Conservation (phyloP, 768 basidiomycete genomes). For the Rhodotorula graminis region DNA sequence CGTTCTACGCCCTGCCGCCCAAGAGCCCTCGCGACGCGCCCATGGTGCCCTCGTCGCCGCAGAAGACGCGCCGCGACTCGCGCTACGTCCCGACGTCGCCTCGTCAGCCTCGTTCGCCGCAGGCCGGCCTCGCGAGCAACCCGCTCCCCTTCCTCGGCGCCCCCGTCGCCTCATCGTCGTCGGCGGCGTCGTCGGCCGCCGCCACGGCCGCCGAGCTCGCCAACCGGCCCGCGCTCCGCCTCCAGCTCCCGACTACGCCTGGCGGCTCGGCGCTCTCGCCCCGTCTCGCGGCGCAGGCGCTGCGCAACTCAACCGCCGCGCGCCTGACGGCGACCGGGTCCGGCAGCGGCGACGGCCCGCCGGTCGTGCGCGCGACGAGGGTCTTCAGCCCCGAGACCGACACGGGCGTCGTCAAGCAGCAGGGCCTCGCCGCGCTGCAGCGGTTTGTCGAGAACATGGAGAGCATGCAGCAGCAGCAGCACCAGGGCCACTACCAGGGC, state of each 20-base stretch:
- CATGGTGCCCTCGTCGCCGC: neutral
- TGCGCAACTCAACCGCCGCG: constrained; percentile 36
- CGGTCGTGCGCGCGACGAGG: constrained; percentile 36
- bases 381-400: constrained; percentile 42
- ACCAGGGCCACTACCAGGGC: neutral
- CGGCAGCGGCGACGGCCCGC: constrained; percentile 26
- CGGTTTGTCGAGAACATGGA: constrained; percentile 43
- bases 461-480: neutral
- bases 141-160: neutral
- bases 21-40: constrained; percentile 1
- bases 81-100: constrained; percentile 35
- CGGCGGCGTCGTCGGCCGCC: too few species aligned
- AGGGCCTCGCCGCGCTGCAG: constrained; percentile 41
- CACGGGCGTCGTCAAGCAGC: constrained; percentile 39
- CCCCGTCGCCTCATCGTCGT: neutral
- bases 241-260: constrained; percentile 7
- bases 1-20: neutral
- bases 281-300: constrained; percentile 21
- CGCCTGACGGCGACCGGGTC: constrained; percentile 23
- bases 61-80: constrained; percentile 19
- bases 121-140: neutral
- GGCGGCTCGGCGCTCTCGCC: constrained; percentile 9
- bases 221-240: neutral
- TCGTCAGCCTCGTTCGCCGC: constrained; percentile 11
- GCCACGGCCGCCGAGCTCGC: neutral